These are phyloP conservation scores for Cryptococcus sp. DNA, from an alignment of 1,284 basidiomycete species.

Conservation along the genomic window DNA sequence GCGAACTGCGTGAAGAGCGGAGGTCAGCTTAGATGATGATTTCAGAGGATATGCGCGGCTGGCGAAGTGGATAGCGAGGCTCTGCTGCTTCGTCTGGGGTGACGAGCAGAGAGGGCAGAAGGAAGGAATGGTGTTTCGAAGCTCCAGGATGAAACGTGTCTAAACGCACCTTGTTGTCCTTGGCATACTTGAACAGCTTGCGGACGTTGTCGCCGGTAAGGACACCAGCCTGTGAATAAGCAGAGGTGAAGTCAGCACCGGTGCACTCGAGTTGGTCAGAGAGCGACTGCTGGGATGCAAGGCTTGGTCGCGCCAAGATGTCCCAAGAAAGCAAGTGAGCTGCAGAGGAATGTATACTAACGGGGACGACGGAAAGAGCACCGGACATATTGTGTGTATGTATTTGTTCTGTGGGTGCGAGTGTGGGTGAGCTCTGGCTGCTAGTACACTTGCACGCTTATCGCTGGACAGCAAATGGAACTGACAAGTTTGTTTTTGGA, in stretches of 20 bases:
- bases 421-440: not conserved
- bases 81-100: not conserved
- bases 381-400: conserved; percentile 35
- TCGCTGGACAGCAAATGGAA: not conserved
- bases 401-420: not conserved
- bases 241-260: not conserved
- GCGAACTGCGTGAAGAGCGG: conserved; percentile 65
- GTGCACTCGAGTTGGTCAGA: too few relatives aligned
- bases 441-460: not conserved
- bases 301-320: too few relatives aligned
- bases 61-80: not conserved
- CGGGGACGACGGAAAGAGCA: conserved; percentile 49
- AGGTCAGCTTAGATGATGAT: conserved; percentile 15
- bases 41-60: not conserved
- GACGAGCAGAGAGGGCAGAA: not conserved
- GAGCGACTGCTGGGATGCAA: too few relatives aligned
- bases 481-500: conserved; percentile 2
- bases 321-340: not conserved
- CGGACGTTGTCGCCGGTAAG: conserved; percentile 82
- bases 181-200: conserved; percentile 85
- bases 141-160: not conserved
- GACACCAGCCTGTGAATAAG: conserved; percentile 68
- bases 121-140: not conserved
- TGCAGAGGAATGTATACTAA: conserved; percentile 24
- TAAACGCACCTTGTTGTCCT: conserved; percentile 69